Evolutionary conservation across 805 yeast genomes (phyloP), one percentile per base, ranked within the genome.

Genomic region (Vanderwaltozyma tropicalis): DNA sequence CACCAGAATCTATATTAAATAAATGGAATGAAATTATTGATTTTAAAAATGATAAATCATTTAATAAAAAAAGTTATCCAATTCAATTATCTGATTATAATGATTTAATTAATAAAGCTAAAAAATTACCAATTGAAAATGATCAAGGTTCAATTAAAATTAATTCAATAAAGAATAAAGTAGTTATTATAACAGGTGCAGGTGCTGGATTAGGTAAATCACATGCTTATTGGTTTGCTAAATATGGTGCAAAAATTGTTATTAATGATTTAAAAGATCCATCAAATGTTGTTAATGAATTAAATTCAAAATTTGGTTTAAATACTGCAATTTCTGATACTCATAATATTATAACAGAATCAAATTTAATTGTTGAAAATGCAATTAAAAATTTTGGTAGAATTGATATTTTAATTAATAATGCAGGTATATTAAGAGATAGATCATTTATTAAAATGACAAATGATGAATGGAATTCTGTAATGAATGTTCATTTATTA

Each of bases 401-500:
- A 31, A 79, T 89, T 41, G 95, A 89, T 62, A 73, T 85, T 7
- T 71, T 89, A 47, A 70, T 89, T 43, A 89, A 89, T 66, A 89
- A 89, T 58, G 98, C 98, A 13, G 98, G 98, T 42, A 85, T 89
- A 42, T 68, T 89, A 53, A 72, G 96, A 53, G 97, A 92, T 69
- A 76, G 76, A 55, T 83, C 95, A 4, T 84, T 89, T 55, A 67
- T 71, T 35, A 88, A 89, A 59, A 80, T 89, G 86, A 64, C 83
- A 18, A 84, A 82, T 46, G 71, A 71, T 28, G 89, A 84, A 49
- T 89, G 97, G 97, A 62, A 76, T 46, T 69, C 70, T 35, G 94
- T 89, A 38, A 67, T 79, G 46, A 76, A 77, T 48, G 88, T 89
- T 39, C 97, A 89, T 64, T 67, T 89, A 47, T 59, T 68, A 35